phyloP scores from a whole-genome alignment of 2,329 filamentous ascomycete genomes.

The Botryotinia convoluta region DNA sequence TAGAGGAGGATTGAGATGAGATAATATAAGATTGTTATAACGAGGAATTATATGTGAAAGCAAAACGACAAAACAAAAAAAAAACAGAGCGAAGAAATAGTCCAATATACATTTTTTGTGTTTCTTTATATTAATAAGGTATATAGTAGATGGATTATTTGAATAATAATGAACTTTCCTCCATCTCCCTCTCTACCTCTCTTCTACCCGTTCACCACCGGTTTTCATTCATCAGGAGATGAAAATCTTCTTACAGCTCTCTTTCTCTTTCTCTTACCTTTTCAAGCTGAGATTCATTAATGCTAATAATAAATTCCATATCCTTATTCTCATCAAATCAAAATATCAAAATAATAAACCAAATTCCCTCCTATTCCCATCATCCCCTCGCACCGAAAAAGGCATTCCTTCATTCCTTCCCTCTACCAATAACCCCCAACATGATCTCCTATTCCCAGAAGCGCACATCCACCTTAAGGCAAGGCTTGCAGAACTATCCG shows the following conservation, averaged over 20 bases:
- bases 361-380: not conserved
- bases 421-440: too few species aligned
- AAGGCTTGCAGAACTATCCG: too few species aligned
- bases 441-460: not conserved
- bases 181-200: too few species aligned
- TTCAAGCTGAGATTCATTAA: not conserved
- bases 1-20: not conserved
- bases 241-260: too few species aligned
- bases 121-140: not conserved
- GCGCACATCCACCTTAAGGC: too few species aligned
- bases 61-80: too few species aligned
- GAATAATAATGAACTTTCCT: too few species aligned
- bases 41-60: too few species aligned
- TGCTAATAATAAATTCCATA: not conserved
- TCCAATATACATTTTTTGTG: not conserved
- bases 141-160: not conserved
- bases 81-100: accelerated
- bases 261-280: not conserved
- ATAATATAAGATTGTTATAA: not conserved
- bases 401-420: not conserved
- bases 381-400: not conserved
- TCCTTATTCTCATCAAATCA: not conserved
- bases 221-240: not conserved
- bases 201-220: not conserved
- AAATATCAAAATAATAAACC: not conserved